A percentile compares a stretch with the other conserved stretches of the same genome.
phyloP scores from a whole-genome alignment of 2,329 filamentous ascomycete genomes.

The Alternaria atra region DNA sequence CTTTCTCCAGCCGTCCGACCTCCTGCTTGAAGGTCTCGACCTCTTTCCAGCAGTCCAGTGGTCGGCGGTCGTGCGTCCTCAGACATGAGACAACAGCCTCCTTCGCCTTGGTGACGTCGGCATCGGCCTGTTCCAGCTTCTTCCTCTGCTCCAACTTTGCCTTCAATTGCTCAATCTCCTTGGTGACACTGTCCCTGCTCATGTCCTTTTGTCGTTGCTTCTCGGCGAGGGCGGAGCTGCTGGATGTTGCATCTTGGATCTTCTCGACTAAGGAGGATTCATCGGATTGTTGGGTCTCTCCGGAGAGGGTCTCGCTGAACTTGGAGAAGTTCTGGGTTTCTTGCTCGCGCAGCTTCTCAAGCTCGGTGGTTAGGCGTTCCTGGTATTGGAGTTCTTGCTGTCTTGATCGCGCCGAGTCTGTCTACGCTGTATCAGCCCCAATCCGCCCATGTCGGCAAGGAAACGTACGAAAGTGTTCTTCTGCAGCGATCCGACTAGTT shows the following conservation, averaged over 20 bases:
- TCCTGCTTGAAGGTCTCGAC: constrained; percentile 90
- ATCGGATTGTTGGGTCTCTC: constrained; percentile 51
- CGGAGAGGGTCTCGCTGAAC: constrained; percentile 71
- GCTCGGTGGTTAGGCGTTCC: constrained; percentile 83
- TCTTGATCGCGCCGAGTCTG: constrained; percentile 85
- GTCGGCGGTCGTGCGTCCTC: constrained; percentile 82
- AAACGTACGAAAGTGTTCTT: constrained; percentile 79
- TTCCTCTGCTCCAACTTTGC: constrained; percentile 62
- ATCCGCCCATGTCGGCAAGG: not conserved
- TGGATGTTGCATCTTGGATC: constrained; percentile 47
- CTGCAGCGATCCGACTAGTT: constrained; percentile 83
- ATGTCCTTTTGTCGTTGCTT: constrained; percentile 58
- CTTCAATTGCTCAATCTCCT: constrained; percentile 66
- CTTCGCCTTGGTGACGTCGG: constrained; percentile 77
- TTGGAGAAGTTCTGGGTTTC: constrained; percentile 74
- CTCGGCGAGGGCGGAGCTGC: constrained; percentile 48
- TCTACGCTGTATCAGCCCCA: constrained; percentile 62
- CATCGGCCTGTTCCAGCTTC: constrained; percentile 70
- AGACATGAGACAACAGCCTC: constrained; percentile 81
- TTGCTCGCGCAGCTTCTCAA: constrained; percentile 77
- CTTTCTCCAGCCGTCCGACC: constrained; percentile 84
- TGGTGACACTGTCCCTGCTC: constrained; percentile 62
- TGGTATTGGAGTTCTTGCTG: constrained; percentile 88
- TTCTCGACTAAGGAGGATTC: constrained; percentile 49
- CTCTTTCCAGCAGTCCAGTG: constrained; percentile 94